Conservation (phyloP, 495 filamentous ascomycete genomes). For the Schizothecium vesticola region DNA sequence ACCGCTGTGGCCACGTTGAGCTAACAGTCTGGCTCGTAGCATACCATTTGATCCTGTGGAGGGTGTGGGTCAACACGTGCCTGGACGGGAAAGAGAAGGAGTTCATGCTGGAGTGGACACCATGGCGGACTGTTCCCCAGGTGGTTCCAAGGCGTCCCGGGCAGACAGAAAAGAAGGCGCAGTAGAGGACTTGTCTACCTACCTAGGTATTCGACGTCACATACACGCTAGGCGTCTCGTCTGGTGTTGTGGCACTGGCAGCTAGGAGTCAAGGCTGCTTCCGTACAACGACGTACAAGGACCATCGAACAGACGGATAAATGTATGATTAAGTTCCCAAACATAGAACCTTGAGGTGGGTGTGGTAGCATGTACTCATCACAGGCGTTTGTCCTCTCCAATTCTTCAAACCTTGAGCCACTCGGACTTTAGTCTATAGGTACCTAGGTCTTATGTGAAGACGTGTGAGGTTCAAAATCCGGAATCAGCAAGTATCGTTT, state of each 20-base stretch:
- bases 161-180: conserved; percentile 26
- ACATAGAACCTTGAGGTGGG: not conserved
- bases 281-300: not conserved
- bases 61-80: conserved; percentile 79
- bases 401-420: not conserved
- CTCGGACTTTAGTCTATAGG: too few species aligned
- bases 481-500: not conserved
- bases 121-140: conserved; percentile 57
- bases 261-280: not conserved
- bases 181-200: conserved; percentile 19
- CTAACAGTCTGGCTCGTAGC: conserved; percentile 40
- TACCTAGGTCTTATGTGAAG: too few species aligned
- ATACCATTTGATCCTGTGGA: conserved; percentile 81
- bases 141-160: conserved; percentile 36
- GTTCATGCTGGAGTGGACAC: conserved; percentile 69
- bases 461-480: not conserved
- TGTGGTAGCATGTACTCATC: not conserved
- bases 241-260: not conserved
- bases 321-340: not conserved
- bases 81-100: conserved; percentile 72
- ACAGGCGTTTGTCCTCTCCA: not conserved
- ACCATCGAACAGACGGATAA: not conserved
- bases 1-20: not conserved
- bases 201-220: not conserved
- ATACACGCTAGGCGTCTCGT: not conserved